Evolutionary conservation across 129 eudicot species (phyloP), one percentile per base, ranked within the genome.

Genomic region (Flaveria robusta): DNA sequence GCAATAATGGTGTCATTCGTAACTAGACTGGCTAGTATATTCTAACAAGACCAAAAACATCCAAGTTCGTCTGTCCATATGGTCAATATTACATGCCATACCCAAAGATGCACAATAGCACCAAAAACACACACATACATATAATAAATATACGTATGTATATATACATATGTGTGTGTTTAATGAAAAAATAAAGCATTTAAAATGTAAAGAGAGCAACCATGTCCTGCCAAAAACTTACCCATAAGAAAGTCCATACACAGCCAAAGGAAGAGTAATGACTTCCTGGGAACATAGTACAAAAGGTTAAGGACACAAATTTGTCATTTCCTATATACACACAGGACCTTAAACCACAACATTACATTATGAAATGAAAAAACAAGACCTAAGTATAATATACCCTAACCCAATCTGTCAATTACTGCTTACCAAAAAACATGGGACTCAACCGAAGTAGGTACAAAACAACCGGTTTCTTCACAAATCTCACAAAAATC

Each of bases 241-340:
- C 47, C 47, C 47, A 1, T 43, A 43, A 43, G 47, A 31, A 31
- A 31, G 47, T 43, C 47, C 64, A 20, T 68, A 75, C 49, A 45
- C 23, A 13, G 49, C 49, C 81, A 69, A 69, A 27, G 37, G 59
- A 75, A 69, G 15, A 11, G 47, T 43, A 8, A 43, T 43, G 47
- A 11, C 47, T 43, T 43, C 47, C 47, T 9, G 64, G 29, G 58
- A 67, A 68, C 43, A 46, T 64, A 79, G 70, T 81, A 74, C 76
- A 81, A 47, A 59, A 58, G 47, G 74, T 70, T 59, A 75, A 76
- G 74, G 74, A 34, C 39, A 72, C 78, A 77, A 51, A 82, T 82
- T 70, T 66, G 79, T 82, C 74, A 76, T 67, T 72, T 69, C 74
- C 81, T 74, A 83, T 83, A 59, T 79, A 79, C 86, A 79, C 67